A percentile compares a stretch with the other conserved stretches of the same genome.
Conservation (phyloP, 768 basidiomycete species). For the Collybiopsis luxurians region DNA sequence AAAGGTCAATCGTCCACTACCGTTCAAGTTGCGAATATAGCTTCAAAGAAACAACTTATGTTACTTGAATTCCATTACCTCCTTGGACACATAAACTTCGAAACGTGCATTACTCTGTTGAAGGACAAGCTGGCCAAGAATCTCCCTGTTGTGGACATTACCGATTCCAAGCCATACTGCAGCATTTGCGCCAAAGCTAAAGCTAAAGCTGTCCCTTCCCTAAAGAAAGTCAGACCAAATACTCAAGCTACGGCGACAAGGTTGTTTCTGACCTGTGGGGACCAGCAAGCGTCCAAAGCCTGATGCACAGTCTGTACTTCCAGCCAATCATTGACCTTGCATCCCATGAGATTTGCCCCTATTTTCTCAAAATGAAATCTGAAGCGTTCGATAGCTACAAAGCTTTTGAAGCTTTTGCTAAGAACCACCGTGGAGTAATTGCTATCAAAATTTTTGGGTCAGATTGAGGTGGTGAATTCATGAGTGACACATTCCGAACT, state of each 20-base stretch:
- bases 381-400: constrained; percentile 16
- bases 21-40: background rate
- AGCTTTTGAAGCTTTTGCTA: constrained; percentile 23
- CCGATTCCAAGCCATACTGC: constrained; percentile 18
- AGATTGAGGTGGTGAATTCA: too few relatives aligned
- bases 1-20: too few relatives aligned
- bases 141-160: constrained; percentile 19
- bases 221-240: constrained; percentile 15
- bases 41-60: background rate
- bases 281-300: constrained; percentile 16
- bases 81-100: constrained; percentile 25
- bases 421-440: constrained; percentile 16
- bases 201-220: constrained; percentile 18
- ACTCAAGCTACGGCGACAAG: constrained; percentile 14
- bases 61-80: constrained; percentile 20
- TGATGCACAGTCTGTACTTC: constrained; percentile 15
- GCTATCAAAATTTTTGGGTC: too few relatives aligned
- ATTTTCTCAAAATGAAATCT: constrained; percentile 16
- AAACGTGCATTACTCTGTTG: constrained; percentile 16
- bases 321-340: too few relatives aligned
- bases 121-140: too few relatives aligned
- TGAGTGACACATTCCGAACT: too few relatives aligned
- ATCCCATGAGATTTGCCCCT: constrained; percentile 12
- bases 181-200: constrained; percentile 24
- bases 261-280: constrained; percentile 23